Conservation (phyloP, 2,329 filamentous ascomycete species). For the Dactylellina cionopaga region DNA sequence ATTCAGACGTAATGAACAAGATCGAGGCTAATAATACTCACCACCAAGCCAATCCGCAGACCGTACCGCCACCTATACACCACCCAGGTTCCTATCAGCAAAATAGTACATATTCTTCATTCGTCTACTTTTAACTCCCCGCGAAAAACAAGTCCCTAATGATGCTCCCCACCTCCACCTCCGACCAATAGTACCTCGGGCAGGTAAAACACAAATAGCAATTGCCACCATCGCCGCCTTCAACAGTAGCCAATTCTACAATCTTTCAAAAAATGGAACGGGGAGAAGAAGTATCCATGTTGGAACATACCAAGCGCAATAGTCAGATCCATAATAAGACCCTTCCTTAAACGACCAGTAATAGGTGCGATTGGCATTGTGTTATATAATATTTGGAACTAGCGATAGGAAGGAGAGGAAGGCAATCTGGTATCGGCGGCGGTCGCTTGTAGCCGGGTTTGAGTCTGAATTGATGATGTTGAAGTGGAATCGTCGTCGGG, state of each 20-base stretch:
- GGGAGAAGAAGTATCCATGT: not conserved
- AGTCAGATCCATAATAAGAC: constrained; percentile 73
- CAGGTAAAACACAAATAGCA: too few relatives aligned
- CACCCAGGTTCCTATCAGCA: not conserved
- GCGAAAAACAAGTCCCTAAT: too few relatives aligned
- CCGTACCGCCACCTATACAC: constrained; percentile 15
- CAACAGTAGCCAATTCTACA: too few relatives aligned
- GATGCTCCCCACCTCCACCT: too few relatives aligned
- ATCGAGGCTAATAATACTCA: constrained; percentile 3
- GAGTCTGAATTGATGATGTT: constrained; percentile 14
- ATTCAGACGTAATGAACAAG: not conserved
- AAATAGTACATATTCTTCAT: not conserved
- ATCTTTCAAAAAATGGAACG: constrained; percentile 5
- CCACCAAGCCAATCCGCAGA: constrained; percentile 30
- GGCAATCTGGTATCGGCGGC: not conserved
- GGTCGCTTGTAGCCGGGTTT: not conserved
- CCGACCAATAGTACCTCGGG: too few relatives aligned
- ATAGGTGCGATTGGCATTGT: constrained; percentile 56
- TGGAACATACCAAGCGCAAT: constrained; percentile 72
- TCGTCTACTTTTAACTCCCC: too few relatives aligned
- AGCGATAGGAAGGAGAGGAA: too few relatives aligned
- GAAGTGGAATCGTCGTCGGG: not conserved
- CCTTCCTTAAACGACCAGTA: constrained; percentile 68
- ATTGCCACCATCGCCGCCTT: not conserved
- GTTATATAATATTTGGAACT: not conserved